phyloP scores from a whole-genome alignment of 2,329 filamentous ascomycete species.

The Cladosporium sp. region DNA sequence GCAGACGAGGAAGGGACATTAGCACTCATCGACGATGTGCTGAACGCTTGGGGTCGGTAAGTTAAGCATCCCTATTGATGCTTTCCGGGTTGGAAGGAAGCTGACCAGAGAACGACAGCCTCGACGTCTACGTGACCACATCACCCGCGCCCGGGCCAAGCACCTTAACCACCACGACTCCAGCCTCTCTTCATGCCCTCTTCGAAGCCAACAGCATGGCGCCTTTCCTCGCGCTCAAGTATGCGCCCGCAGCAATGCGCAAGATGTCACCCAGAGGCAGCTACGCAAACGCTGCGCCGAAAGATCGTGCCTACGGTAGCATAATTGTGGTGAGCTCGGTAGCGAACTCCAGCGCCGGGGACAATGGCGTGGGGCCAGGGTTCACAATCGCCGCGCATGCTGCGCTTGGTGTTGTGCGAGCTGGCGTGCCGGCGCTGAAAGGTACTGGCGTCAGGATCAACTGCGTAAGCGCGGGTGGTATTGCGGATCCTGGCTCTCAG shows the following conservation, averaged over 20 bases:
- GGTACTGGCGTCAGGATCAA: conserved; percentile 63
- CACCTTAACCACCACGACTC: conserved; percentile 58
- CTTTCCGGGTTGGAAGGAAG: conserved; percentile 20
- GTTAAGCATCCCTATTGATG: conserved; percentile 23
- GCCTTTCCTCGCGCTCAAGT: conserved; percentile 67
- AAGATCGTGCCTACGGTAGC: conserved; percentile 61
- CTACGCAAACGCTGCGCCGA: conserved; percentile 64
- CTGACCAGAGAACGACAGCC: conserved; percentile 34
- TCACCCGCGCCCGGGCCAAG: conserved; percentile 61
- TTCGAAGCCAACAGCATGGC: conserved; percentile 64
- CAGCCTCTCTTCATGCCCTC: conserved; percentile 57
- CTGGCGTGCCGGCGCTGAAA: conserved; percentile 60
- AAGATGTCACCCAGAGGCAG: conserved; percentile 58
- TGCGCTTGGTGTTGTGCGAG: conserved; percentile 61
- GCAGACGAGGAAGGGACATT: conserved; percentile 63
- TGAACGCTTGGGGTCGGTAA: conserved; percentile 58
- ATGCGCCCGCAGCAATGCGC: conserved; percentile 64
- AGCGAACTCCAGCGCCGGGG: conserved; percentile 54
- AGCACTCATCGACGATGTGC: conserved; percentile 62
- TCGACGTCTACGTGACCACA: conserved; percentile 64
- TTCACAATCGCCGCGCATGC: conserved; percentile 64
- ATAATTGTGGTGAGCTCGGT: conserved; percentile 64
- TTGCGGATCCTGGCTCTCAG: conserved; percentile 52
- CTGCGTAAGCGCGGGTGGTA: conserved; percentile 52
- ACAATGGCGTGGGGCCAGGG: conserved; percentile 61